phyloP scores from a whole-genome alignment of 1,284 basidiomycete genomes.

The Inonotus obliquus region DNA sequence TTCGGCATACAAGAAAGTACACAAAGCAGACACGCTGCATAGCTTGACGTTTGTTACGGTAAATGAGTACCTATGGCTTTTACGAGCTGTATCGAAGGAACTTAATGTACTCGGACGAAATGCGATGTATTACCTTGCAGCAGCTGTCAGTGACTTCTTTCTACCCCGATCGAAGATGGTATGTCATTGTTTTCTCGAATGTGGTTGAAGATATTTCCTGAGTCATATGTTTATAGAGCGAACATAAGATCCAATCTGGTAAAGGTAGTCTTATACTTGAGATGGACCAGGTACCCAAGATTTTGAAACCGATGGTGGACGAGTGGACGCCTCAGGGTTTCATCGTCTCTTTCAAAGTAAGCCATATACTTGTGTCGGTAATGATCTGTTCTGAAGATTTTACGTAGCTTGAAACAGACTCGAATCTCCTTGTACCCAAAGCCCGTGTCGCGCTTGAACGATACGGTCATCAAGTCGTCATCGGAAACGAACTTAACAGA shows the following conservation, averaged over 20 bases:
- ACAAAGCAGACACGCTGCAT: constrained; percentile 69
- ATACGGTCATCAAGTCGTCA: constrained; percentile 96
- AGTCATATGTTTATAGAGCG: constrained; percentile 53
- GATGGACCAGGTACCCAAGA: constrained; percentile 99
- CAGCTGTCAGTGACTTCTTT: constrained; percentile 98
- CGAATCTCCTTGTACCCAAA: constrained; percentile 82
- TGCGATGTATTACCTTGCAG: constrained; percentile 94
- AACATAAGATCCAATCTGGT: constrained; percentile 97
- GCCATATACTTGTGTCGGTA: background rate
- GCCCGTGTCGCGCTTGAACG: constrained; percentile 82
- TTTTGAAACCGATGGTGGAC: constrained; percentile 87
- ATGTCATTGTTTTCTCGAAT: constrained; percentile 27
- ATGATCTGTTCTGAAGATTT: background rate
- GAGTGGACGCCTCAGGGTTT: constrained; percentile 93
- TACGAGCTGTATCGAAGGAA: constrained; percentile 78
- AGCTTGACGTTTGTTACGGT: constrained; percentile 92
- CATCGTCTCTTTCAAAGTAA: constrained; percentile 95
- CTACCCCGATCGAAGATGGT: constrained; percentile 88
- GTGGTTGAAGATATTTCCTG: background rate
- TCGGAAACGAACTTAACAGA: constrained; percentile 88
- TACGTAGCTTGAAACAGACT: constrained; percentile 88
- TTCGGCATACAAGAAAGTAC: constrained; percentile 77
- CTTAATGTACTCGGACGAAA: constrained; percentile 62
- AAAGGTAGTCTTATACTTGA: constrained; percentile 91
- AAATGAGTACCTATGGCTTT: constrained; percentile 93